Evolutionary conservation across 352 stramenopile species (phyloP).

Genomic region (Globisporangium cederbergense): DNA sequence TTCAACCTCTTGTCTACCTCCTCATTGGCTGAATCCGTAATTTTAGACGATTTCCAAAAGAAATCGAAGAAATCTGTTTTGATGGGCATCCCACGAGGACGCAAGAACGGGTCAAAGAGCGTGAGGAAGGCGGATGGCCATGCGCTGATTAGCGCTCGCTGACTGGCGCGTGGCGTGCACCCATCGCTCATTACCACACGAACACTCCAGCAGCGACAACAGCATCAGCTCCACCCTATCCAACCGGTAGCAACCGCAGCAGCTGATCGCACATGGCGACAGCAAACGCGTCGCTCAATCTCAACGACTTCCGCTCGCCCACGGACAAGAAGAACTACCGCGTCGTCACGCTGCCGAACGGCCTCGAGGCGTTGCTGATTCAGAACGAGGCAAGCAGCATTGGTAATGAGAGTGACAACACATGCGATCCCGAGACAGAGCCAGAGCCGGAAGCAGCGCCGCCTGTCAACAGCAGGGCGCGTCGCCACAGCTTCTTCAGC

Average conservation of each 20-base stretch:
- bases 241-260: not conserved
- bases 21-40: not conserved
- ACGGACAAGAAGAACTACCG: constrained; percentile 73
- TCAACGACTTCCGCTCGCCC: constrained; percentile 38
- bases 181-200: constrained; percentile 1
- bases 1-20: not conserved
- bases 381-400: constrained; percentile 28
- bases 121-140: not conserved
- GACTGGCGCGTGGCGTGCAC: not conserved
- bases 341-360: constrained; percentile 61
- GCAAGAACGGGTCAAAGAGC: constrained; percentile 1
- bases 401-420: not conserved
- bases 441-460: constrained; percentile 1
- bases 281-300: constrained; percentile 27
- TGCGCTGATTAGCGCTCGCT: not conserved
- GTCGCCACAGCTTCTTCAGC: constrained; percentile 19
- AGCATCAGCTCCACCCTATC: not conserved
- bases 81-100: constrained; percentile 6
- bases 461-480: not conserved
- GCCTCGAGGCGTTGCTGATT: constrained; percentile 59
- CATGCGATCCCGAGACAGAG: not conserved
- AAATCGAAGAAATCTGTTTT: not conserved
- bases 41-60: not conserved
- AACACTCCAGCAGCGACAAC: not conserved
- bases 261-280: constrained; percentile 8